A percentile compares a stretch with the other conserved stretches of the same genome.
phyloP scores from a whole-genome alignment of 805 yeast species.

The Debaryomyces prosopidis region DNA sequence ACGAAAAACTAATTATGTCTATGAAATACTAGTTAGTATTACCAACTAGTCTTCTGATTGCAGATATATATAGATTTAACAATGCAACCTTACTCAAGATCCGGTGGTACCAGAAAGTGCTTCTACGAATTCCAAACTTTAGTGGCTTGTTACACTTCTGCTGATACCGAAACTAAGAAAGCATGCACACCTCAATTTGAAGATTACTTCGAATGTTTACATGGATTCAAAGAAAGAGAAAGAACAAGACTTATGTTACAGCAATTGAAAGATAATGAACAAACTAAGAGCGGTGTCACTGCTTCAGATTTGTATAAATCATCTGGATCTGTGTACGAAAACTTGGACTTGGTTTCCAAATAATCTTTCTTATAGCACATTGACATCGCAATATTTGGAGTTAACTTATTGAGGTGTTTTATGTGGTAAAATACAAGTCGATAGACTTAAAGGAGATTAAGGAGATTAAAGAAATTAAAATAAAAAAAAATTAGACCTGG shows the following conservation, averaged over 20 bases:
- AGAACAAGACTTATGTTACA: conserved; percentile 45
- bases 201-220: conserved; percentile 49
- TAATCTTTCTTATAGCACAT: neutral
- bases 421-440: no score
- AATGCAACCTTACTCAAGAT: conserved; percentile 50
- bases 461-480: neutral
- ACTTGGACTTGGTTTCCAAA: conserved; percentile 38
- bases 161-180: conserved; percentile 41
- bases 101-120: conserved; percentile 49
- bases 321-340: conserved; percentile 42
- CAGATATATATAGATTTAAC: conserved; percentile 1
- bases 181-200: conserved; percentile 45
- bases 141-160: conserved; percentile 45
- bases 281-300: conserved; percentile 38
- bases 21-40: neutral
- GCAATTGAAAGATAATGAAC: conserved; percentile 46
- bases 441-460: no score
- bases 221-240: conserved; percentile 48
- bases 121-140: conserved; percentile 48
- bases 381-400: no score
- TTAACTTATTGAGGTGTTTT: no score
- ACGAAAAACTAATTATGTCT: conserved; percentile 1
- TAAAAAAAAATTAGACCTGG: neutral
- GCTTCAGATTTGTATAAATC: conserved; percentile 45
- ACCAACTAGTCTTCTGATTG: neutral